Conservation (phyloP, 768 basidiomycete genomes). For the Mycena galericulata region DNA sequence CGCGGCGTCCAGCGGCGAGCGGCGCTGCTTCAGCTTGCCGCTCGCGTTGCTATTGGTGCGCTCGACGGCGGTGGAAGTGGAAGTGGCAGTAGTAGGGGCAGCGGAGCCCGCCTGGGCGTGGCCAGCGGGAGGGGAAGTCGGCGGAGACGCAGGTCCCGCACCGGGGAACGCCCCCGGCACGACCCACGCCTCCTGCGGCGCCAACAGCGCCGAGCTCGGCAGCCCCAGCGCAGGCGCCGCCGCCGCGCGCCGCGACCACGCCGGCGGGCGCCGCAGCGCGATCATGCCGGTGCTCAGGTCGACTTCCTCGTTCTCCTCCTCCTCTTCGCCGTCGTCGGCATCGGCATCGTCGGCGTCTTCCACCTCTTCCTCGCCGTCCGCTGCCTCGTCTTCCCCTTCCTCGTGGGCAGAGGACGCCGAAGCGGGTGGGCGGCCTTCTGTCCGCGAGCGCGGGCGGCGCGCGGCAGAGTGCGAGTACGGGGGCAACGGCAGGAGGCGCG, state of each 20-base stretch:
- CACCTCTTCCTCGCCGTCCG: too few relatives aligned
- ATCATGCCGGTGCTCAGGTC: conserved; percentile 9
- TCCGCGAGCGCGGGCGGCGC: neutral
- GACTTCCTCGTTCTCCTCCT: neutral
- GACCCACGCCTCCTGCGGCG: neutral
- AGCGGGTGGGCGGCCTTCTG: neutral
- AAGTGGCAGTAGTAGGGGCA: too few relatives aligned
- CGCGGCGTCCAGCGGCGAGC: conserved; percentile 71
- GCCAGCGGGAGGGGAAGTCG: neutral
- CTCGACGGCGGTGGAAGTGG: too few relatives aligned
- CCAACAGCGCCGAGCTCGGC: conserved; percentile 24
- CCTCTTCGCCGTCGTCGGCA: neutral
- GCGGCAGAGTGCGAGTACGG: too few relatives aligned
- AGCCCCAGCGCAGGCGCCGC: conserved; percentile 57
- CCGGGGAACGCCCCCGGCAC: conserved; percentile 36
- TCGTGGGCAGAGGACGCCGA: too few relatives aligned
- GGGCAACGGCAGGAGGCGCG: too few relatives aligned
- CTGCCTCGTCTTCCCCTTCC: too few relatives aligned
- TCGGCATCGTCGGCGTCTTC: too few relatives aligned
- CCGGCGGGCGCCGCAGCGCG: too few relatives aligned
- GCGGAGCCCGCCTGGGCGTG: too few relatives aligned
- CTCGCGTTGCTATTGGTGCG: too few relatives aligned
- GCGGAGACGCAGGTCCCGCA: conserved; percentile 31
- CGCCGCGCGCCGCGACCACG: conserved; percentile 57
- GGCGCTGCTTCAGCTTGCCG: too few relatives aligned